Evolutionary conservation across 495 filamentous ascomycete species (phyloP).

Genomic region (Aspergillus bridgeri): DNA sequence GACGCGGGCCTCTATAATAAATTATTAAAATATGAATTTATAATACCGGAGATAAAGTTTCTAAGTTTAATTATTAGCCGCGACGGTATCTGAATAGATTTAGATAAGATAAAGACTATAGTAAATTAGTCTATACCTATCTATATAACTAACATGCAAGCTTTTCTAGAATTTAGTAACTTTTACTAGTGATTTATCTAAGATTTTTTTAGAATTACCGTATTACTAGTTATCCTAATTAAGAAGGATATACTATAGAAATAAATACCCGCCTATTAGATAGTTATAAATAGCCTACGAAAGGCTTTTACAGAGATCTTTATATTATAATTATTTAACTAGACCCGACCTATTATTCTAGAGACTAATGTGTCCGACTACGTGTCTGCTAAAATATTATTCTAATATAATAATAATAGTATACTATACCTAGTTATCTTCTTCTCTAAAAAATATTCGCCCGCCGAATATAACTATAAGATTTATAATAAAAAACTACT

Average conservation of each 20-base stretch:
- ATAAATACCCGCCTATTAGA: too few species aligned
- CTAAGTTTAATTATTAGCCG: slow-evolving; percentile 22
- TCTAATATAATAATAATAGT: slow-evolving; percentile 9
- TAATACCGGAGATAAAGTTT: slow-evolving; percentile 17
- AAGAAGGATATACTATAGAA: too few species aligned
- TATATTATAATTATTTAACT: slow-evolving; percentile 15
- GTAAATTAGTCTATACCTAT: slow-evolving; percentile 13
- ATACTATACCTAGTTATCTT: slow-evolving; percentile 16
- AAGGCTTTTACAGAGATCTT: not conserved
- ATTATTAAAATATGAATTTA: slow-evolving; percentile 29
- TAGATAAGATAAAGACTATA: slow-evolving; percentile 19
- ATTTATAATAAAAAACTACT: slow-evolving; percentile 30
- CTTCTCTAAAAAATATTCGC: slow-evolving; percentile 22
- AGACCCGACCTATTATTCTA: slow-evolving; percentile 1
- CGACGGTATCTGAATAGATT: slow-evolving; percentile 21
- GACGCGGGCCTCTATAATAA: slow-evolving; percentile 13
- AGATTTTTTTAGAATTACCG: slow-evolving; percentile 18
- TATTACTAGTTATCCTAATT: slow-evolving; percentile 6
- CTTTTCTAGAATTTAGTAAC: slow-evolving; percentile 29
- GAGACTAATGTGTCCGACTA: slow-evolving; percentile 21
- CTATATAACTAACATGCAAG: slow-evolving; percentile 17
- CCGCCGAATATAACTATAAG: slow-evolving; percentile 24
- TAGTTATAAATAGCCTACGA: slow-evolving; percentile 4
- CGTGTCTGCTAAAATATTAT: slow-evolving; percentile 12
- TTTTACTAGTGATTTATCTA: slow-evolving; percentile 31